A percentile compares a stretch with the other conserved stretches of the same genome.
Conservation (phyloP, 169 alveolate genomes). For the Plasmodium inui region DNA sequence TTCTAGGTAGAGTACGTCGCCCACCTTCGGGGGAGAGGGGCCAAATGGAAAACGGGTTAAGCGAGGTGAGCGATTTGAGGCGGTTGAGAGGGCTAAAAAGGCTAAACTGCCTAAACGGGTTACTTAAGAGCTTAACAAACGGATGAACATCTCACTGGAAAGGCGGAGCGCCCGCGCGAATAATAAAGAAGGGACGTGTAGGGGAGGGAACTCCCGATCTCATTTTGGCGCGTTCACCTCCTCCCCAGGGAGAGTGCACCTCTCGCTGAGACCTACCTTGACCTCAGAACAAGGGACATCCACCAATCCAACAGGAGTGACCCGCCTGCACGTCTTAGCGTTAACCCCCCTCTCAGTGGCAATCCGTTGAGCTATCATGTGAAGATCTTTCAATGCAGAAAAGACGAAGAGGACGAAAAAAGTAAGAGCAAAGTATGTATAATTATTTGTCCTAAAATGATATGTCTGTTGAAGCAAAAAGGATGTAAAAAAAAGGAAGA, state of each 20-base stretch:
- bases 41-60: not conserved
- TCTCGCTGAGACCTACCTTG: not conserved
- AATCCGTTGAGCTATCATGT: not conserved
- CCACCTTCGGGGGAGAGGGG: not conserved
- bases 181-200: not conserved
- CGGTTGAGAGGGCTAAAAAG: not conserved
- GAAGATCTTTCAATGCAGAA: slow-evolving; percentile 13
- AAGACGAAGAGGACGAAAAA: slow-evolving; percentile 9
- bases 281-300: not conserved
- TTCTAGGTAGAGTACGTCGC: slow-evolving; percentile 27
- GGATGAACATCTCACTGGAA: not conserved
- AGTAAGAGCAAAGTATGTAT: not conserved
- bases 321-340: slow-evolving; percentile 3
- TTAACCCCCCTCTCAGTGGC: not conserved
- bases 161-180: not conserved
- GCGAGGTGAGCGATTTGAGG: not conserved
- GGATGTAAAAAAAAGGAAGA: slow-evolving; percentile 5
- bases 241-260: not conserved
- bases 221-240: not conserved
- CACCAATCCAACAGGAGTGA: slow-evolving; percentile 30
- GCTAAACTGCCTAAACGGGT: not conserved
- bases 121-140: not conserved
- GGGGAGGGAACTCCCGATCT: not conserved
- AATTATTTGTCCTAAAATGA: slow-evolving; percentile 1
- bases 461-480: slow-evolving; percentile 18